phyloP scores from a whole-genome alignment of 148 eudicot genomes.

The Amaranthus hypochondriacus region DNA sequence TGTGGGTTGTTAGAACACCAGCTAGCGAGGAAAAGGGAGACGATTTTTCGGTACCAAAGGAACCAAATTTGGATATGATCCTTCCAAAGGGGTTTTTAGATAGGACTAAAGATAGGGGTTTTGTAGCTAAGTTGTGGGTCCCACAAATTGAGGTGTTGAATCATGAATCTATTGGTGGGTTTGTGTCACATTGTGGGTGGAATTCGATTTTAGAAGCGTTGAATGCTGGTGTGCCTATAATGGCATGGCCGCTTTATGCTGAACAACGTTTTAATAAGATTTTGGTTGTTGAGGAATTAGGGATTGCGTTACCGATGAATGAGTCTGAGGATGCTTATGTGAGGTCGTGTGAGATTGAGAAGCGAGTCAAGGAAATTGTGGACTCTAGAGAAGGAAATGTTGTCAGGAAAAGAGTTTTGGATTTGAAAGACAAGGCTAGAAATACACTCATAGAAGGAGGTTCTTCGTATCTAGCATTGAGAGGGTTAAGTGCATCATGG shows the following conservation, averaged over 20 bases:
- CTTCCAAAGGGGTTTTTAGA: conserved; percentile 49
- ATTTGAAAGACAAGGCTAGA: conserved; percentile 15
- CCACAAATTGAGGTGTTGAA: conserved; percentile 43
- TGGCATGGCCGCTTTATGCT: conserved; percentile 50
- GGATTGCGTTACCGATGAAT: conserved; percentile 31
- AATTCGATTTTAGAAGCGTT: conserved; percentile 41
- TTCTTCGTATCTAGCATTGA: conserved; percentile 24
- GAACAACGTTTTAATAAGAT: conserved; percentile 47
- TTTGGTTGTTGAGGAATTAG: conserved; percentile 35
- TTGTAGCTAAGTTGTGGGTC: conserved; percentile 58
- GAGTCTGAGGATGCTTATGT: conserved; percentile 37
- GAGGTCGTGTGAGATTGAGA: conserved; percentile 31
- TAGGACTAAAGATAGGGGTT: conserved; percentile 38
- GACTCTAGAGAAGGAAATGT: conserved; percentile 20
- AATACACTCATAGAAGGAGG: conserved; percentile 23
- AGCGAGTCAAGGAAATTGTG: conserved; percentile 36
- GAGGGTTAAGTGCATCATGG: conserved; percentile 27
- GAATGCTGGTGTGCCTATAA: conserved; percentile 36
- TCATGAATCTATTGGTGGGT: conserved; percentile 54
- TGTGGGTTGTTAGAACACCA: conserved; percentile 48
- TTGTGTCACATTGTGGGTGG: conserved; percentile 62
- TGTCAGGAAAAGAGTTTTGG: conserved; percentile 12
- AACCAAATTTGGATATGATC: conserved; percentile 32
- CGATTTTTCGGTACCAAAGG: conserved; percentile 19
- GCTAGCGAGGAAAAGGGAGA: conserved; percentile 1